These are phyloP conservation scores for Eragrostis tef DNA, from an alignment of 202 grass and related monocot species.

Conservation along the genomic window DNA sequence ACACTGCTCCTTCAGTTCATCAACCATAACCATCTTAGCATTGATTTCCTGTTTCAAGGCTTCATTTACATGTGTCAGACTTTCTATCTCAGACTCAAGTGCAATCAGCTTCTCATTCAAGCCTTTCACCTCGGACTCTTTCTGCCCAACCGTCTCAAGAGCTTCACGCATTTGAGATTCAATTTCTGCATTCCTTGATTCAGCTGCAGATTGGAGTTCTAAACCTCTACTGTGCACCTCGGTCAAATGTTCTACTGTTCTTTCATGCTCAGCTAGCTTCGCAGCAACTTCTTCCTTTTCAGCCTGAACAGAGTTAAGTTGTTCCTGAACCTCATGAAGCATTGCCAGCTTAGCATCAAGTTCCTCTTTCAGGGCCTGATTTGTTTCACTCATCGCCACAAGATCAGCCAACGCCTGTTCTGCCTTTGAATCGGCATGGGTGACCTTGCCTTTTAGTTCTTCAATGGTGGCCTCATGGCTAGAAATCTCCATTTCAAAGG, in stretches of 20 bases:
- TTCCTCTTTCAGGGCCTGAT: slow-evolving; percentile 71
- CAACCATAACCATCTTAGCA: slow-evolving; percentile 54
- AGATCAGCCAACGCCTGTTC: slow-evolving; percentile 57
- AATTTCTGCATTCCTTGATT: slow-evolving; percentile 64
- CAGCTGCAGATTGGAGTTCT: slow-evolving; percentile 59
- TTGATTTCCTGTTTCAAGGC: slow-evolving; percentile 62
- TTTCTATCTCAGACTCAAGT: slow-evolving; percentile 67
- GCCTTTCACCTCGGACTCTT: slow-evolving; percentile 65
- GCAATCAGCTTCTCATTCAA: slow-evolving; percentile 82
- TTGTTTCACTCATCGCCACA: slow-evolving; percentile 45
- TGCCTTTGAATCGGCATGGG: slow-evolving; percentile 53
- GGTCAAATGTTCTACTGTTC: slow-evolving; percentile 55
- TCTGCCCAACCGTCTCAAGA: slow-evolving; percentile 54
- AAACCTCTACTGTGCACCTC: slow-evolving; percentile 65
- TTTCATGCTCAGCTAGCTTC: slow-evolving; percentile 64
- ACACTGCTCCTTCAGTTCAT: slow-evolving; percentile 62
- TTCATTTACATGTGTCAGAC: slow-evolving; percentile 57
- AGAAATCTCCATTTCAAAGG: slow-evolving; percentile 69
- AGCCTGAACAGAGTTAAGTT: slow-evolving; percentile 56
- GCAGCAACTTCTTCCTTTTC: slow-evolving; percentile 63
- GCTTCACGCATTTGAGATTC: slow-evolving; percentile 63
- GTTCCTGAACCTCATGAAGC: slow-evolving; percentile 74
- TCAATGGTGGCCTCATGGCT: slow-evolving; percentile 70
- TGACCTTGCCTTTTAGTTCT: slow-evolving; percentile 59
- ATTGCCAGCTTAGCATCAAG: slow-evolving; percentile 61